Evolutionary conservation across 805 yeast genomes (phyloP), one percentile per base, ranked within the genome.

Genomic region (Starmerella floris): DNA sequence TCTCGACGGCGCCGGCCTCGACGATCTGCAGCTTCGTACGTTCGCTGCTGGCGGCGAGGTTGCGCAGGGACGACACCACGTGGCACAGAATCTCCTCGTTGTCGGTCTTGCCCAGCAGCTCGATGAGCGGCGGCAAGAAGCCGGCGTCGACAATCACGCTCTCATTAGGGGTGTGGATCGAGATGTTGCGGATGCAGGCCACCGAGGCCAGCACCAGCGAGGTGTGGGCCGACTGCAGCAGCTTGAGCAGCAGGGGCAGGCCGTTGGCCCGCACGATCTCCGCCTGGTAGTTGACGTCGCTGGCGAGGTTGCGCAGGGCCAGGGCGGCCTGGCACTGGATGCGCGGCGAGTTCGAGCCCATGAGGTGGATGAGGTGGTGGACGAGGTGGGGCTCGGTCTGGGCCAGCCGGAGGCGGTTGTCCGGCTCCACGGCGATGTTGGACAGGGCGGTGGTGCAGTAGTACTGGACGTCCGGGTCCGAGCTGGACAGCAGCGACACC

Each of bases 281-380:
- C 49, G 88, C 73, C 65, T 91, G 99, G 64, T 91, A 91, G 51
- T 85, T 80, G 16, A 91, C 84, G 63, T 91, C 99, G 3, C 94
- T 81, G 1, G 98, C 99, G 56, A 91, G 73, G 59, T 91, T 91
- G 64, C 99, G 75, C 53, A 91, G 70, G 1, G 97, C 98, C 49
- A 91, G 69, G 4, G 98, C 93, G 0, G 98, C 97, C 66, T 91
- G 98, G 63, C 99, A 91, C 64, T 91, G 96, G 28, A 91, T 96
- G 54, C 97, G 73, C 30, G 96, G 88, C 36, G 91, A 76, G 11
- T 85, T 79, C 2, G 94, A 82, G 58, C 83, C 93, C 97, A 91
- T 88, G 51, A 91, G 70, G 50, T 74, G 74, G 23, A 91, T 95
- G 50, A 91, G 71, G 59, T 84, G 91, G 47, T 79, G 68, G 11